phyloP scores from a whole-genome alignment of 164 flowering plant species.

The Liriodendron chinense region DNA sequence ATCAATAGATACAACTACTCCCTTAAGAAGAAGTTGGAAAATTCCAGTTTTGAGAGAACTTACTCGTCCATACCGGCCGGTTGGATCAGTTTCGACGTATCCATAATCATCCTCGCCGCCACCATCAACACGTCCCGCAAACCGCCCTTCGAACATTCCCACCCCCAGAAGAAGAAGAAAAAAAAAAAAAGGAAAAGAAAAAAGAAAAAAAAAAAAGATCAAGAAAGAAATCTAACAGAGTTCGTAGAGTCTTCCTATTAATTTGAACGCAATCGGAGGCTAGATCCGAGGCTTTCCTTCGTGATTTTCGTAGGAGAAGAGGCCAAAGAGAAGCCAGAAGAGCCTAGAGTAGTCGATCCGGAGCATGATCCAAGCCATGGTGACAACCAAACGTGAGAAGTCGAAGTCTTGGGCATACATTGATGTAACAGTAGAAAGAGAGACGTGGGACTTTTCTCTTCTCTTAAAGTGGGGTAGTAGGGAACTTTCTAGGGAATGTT shows the following conservation, averaged over 20 bases:
- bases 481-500: not conserved
- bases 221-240: not conserved
- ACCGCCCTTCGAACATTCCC: conserved; percentile 10
- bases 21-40: too few species aligned
- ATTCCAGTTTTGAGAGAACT: conserved; percentile 21
- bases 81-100: conserved; percentile 76
- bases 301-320: conserved; percentile 77
- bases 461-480: not conserved
- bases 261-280: not conserved
- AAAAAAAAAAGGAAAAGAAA: not conserved
- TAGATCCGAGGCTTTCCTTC: conserved; percentile 85
- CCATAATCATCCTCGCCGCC: conserved; percentile 20
- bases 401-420: conserved; percentile 48
- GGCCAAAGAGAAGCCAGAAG: conserved; percentile 72
- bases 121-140: conserved; percentile 20
- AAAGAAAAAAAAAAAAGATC: not conserved
- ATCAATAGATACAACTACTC: too few species aligned
- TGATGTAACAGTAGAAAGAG: conserved; percentile 16
- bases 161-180: not conserved
- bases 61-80: conserved; percentile 93
- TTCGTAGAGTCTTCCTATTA: not conserved
- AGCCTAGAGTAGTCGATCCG: conserved; percentile 76
- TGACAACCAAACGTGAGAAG: conserved; percentile 38
- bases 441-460: not conserved
- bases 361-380: conserved; percentile 79